Evolutionary conservation across 2,329 filamentous ascomycete species (phyloP), one percentile per base, ranked within the genome.

Genomic region (Neurospora crassa): DNA sequence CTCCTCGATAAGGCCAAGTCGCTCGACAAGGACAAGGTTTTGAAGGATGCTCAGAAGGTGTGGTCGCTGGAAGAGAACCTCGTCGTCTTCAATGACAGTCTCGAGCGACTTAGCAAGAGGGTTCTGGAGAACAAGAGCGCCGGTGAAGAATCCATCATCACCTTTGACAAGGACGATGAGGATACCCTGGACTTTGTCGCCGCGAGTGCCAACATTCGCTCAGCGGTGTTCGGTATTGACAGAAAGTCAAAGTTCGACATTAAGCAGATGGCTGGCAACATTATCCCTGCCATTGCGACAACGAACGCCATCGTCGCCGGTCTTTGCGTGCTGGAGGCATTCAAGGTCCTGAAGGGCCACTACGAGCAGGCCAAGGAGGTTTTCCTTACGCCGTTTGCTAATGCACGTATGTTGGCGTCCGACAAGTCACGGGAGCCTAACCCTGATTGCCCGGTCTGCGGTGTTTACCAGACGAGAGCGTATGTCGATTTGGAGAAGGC

Each of bases 211-310:
- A 99, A 99, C 77, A 88, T 99, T 34, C 89, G 96, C 67, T 96
- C 95, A 0, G 85, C 88, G 34, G 86, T 97, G n/a, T 99, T 99
- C 78, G 91, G 90, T 71, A 97, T 99, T 71, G 92, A 95, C 70
- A 83, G 85, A 5, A 95, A 93, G 79, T 97, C 94, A 29, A 93
- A 96, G 72, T 99, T 98, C 78, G 94, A 98, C 78, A 94, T 96
- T 77, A 99, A 99, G 83, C 92, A 99, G 82, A 99, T 98, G 95
- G 96, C 96, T 4, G 96, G 96, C 70, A 99, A 99, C 79, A 99
- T 99, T 77, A 99, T 99, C 73, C 96, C 96, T 1, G 96, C 96
- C 1, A 99, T 99, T 78, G 96, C 96, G 5, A 99, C 96, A 0
- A 98, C 96, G 0, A 99, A 99, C 80, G 96, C 96, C 18, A 97